Evolutionary conservation across 139 green algal genomes (phyloP), one percentile per base, ranked within the genome.

Genomic region (Chlorella sorokiniana): DNA sequence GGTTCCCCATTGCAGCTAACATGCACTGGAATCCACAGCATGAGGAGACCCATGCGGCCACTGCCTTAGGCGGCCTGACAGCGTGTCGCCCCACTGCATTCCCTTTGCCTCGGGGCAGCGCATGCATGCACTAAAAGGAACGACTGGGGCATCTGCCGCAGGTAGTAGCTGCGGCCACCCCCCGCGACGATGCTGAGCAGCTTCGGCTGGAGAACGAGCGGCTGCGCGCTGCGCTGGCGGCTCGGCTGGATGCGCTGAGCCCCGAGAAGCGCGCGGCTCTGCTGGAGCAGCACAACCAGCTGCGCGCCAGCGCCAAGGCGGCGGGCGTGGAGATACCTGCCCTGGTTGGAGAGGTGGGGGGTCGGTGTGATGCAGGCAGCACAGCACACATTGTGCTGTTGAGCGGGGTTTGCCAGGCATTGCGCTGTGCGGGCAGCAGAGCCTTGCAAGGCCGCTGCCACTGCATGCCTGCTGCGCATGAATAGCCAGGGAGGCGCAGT

Each of bases 161-260:
- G 56, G 56, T 65, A 16, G 48, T 56, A 56, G 48, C 48, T 56
- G 48, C 48, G 11, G 48, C 48, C 16, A 16, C 48, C 48, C 48
- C 48, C 11, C 14, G 48, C 31, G 62, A 69, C 37, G 77, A 54
- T 23, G 77, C 37, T 18, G 3, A 54, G n/a, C 40, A 16, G 3
- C 62, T 83, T 27, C 37, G 37, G 38, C 59, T 78, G 56, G 63
- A 83, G 70, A 83, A 83, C 56, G 78, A 69, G 38, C 59, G 59
- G 11, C 42, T 83, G 38, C 40, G 68, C 29, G 9, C 59, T 40
- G 68, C 41, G 68, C 52, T 85, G 61, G 37, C 48, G 11, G 37
- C 29, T 2, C 54, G 41, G 27, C 69, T 85, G 64, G 70, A 38
- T 23, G 38, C 48, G 1, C 40, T 85, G 69, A 18, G 23, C 16